phyloP scores from a whole-genome alignment of 192 early-diverging fungal genomes.

The Fimicolochytrium jonesii region DNA sequence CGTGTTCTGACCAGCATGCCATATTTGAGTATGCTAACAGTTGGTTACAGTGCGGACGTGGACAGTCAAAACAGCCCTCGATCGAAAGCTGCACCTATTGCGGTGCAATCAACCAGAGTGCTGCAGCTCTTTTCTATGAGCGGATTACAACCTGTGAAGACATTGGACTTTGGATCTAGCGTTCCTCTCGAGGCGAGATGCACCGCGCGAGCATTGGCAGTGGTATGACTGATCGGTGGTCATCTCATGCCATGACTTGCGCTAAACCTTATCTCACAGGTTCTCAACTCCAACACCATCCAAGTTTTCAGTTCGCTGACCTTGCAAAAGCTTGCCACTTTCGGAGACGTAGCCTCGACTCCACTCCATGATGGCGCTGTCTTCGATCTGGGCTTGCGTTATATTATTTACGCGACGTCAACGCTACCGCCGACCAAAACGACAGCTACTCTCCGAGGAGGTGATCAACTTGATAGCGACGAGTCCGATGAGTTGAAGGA shows the following conservation, averaged over 20 bases:
- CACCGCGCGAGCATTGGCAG: slow-evolving; percentile 55
- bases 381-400: slow-evolving; percentile 61
- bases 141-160: slow-evolving; percentile 44
- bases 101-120: too few relatives aligned
- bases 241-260: too few relatives aligned
- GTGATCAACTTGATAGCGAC: slow-evolving; percentile 1
- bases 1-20: too few relatives aligned
- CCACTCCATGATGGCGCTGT: slow-evolving; percentile 33
- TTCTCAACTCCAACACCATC: slow-evolving; percentile 31
- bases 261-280: too few relatives aligned
- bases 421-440: slow-evolving; percentile 27
- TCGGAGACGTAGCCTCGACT: slow-evolving; percentile 50
- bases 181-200: slow-evolving; percentile 47
- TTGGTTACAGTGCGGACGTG: too few relatives aligned
- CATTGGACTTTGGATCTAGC: slow-evolving; percentile 40
- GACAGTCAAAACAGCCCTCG: too few relatives aligned
- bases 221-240: slow-evolving; percentile 49
- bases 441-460: neutral
- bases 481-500: slow-evolving; percentile 7
- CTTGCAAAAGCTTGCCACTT: slow-evolving; percentile 26
- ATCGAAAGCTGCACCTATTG: too few relatives aligned
- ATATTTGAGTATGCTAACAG: too few relatives aligned
- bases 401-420: slow-evolving; percentile 68
- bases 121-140: slow-evolving; percentile 58
- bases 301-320: too few relatives aligned